These are phyloP conservation scores for Calonectria ilicicola DNA, from an alignment of 2,329 filamentous ascomycete genomes.

Conservation along the genomic window DNA sequence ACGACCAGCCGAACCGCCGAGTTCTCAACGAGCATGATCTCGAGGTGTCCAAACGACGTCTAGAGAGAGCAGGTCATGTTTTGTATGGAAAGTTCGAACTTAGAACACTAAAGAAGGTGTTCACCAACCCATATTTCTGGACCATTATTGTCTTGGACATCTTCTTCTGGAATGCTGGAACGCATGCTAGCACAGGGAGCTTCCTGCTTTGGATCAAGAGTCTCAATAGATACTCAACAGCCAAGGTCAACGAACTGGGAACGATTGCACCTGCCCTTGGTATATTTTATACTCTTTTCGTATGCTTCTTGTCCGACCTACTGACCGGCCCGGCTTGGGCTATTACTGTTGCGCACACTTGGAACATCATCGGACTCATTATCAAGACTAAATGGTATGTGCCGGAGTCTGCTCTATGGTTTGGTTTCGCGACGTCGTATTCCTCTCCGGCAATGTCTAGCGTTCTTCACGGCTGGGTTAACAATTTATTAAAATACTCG, in stretches of 20 bases:
- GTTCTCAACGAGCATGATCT: constrained; percentile 61
- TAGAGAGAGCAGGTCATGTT: constrained; percentile 57
- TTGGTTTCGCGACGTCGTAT: constrained; percentile 58
- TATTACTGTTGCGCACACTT: constrained; percentile 62
- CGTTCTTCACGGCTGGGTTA: constrained; percentile 68
- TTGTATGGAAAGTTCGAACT: constrained; percentile 51
- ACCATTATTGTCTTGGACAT: constrained; percentile 62
- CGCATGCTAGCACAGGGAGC: constrained; percentile 58
- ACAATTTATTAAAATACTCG: constrained; percentile 59
- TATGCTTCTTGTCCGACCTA: constrained; percentile 67
- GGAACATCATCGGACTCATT: constrained; percentile 65
- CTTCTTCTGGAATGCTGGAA: constrained; percentile 68
- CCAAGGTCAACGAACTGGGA: constrained; percentile 64
- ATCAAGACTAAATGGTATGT: constrained; percentile 69
- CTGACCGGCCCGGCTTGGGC: constrained; percentile 65
- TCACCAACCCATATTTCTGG: constrained; percentile 62
- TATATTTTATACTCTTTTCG: constrained; percentile 66
- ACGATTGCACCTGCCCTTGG: constrained; percentile 66
- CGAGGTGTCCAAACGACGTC: constrained; percentile 56
- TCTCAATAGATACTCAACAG: constrained; percentile 58
- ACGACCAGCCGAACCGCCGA: constrained; percentile 59
- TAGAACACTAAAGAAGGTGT: constrained; percentile 47
- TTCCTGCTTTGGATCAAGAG: constrained; percentile 72
- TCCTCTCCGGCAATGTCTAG: constrained; percentile 64
- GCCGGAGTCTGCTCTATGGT: constrained; percentile 53